Base-by-base conservation (phyloP, 345 rosid genomes). In the Balakata baccata region DNA sequence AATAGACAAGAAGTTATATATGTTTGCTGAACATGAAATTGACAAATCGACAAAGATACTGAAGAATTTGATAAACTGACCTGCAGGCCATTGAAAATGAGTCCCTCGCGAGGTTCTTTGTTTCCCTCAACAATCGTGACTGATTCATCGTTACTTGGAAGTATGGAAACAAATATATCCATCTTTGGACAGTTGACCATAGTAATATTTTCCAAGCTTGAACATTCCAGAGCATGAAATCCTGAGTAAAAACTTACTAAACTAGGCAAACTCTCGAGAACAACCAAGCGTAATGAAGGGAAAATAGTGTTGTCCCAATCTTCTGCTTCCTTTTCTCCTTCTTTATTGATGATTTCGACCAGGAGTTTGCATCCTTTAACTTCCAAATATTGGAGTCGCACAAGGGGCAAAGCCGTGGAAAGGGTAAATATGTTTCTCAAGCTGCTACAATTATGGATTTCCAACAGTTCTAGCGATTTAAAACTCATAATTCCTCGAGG, bases 351-450 rank as follows among this genome's bases (percentile, higher is more conserved):
- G 16, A 72, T 37, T n/a, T 63, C 17, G 20, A 62, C 69, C 53
- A 72, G 5, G 5, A 37, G 1, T n/a, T 13, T 2, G 22, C 75
- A 72, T 17, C 41, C 29, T 51, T 59, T 63, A 17, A 72, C 38
- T 72, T 63, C 69, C 0, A 72, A 12, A 11, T 51, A 11, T 11
- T 39, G 51, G 50, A 72, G 68, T 38, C 14, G 51, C 38, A 4
- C 39, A 11, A 72, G 75, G 51, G 22, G 7, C 17, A 38, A 49
- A 11, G 46, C 49, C 61, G 1, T 50, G 9, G 75, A 11, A n/a
- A 46, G 75, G 20, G 62, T 63, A 38, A 72, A 71, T 60, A 60
- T 6, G 34, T 71, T 6, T 17, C 47, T 71, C 58, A 71, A 71
- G 8, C 57, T 70, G 45, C 47, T 16, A 62, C 75, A 72, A 7